phyloP scores from a whole-genome alignment of 306 rosid genomes.

The Castanopsis chinensis region DNA sequence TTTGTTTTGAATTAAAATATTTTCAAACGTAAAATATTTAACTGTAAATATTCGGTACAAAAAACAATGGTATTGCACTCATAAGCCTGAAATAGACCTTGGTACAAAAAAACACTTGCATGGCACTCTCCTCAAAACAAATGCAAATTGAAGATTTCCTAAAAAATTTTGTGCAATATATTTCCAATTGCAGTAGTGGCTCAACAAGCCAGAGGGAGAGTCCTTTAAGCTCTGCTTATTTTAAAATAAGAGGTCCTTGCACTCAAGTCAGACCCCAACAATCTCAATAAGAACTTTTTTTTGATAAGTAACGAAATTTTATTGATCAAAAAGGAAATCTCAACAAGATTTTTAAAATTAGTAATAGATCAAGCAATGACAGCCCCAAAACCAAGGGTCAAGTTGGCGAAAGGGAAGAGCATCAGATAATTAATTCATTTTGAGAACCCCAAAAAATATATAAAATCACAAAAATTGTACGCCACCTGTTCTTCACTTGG shows the following conservation, averaged over 20 bases:
- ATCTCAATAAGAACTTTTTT: neutral
- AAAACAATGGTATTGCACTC: neutral
- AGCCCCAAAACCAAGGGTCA: too few species aligned
- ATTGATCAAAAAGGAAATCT: neutral
- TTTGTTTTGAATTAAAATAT: too few species aligned
- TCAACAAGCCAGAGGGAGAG: neutral
- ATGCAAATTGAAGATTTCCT: neutral
- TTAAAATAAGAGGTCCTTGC: neutral
- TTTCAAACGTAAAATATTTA: too few species aligned
- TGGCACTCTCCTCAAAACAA: neutral
- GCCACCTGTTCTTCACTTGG: neutral
- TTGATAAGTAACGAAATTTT: too few species aligned
- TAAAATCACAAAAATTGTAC: neutral
- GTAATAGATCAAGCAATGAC: too few species aligned
- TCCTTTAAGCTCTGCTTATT: neutral
- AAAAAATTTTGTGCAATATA: neutral
- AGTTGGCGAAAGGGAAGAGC: neutral
- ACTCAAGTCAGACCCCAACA: neutral
- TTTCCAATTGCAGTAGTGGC: neutral
- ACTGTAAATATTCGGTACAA: neutral
- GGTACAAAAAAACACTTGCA: neutral
- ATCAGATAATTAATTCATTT: too few species aligned
- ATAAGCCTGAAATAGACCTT: neutral
- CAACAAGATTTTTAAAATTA: neutral
- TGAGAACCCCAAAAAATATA: neutral